Percentiles rank a stretch among this genome's conserved stretches.
phyloP scores from a whole-genome alignment of 2,329 filamentous ascomycete species.

The Pseudogymnoascus sp. region DNA sequence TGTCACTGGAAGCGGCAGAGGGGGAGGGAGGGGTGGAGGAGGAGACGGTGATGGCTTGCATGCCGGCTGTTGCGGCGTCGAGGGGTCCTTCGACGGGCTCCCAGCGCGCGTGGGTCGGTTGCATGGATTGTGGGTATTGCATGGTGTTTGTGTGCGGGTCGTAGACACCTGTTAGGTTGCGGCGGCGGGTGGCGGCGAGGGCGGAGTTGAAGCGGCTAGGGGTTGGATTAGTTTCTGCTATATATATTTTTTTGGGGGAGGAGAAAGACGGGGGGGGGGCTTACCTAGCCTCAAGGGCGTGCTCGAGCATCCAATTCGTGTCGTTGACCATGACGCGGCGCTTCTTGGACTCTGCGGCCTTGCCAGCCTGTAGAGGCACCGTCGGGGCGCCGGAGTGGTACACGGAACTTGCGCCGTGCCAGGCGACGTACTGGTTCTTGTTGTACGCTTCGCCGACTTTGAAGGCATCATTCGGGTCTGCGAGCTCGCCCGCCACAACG shows the following conservation, averaged over 20 bases:
- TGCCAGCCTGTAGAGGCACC: conserved; percentile 66
- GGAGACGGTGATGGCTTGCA: conserved; percentile 13
- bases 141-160: conserved; percentile 90
- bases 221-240: conserved; percentile 13
- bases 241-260: too few species aligned
- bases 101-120: conserved; percentile 79
- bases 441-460: conserved; percentile 83
- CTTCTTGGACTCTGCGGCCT: conserved; percentile 68
- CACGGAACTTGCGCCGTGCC: conserved; percentile 93
- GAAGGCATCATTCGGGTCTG: conserved; percentile 81
- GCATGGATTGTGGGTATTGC: conserved; percentile 80
- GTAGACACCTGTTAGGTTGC: conserved; percentile 70
- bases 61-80: conserved; percentile 10
- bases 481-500: conserved; percentile 77
- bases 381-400: conserved; percentile 78
- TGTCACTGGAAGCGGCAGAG: conserved; percentile 29
- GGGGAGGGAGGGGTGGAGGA: conserved; percentile 19
- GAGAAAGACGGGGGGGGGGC: conserved; percentile 21
- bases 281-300: conserved; percentile 83
- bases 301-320: conserved; percentile 93
- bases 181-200: conserved; percentile 54
- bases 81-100: conserved; percentile 51
- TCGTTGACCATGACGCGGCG: conserved; percentile 82
- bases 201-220: conserved; percentile 73
- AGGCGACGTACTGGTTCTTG: conserved; percentile 97